Conservation (phyloP, 805 yeast species). For the Tetrapisispora pingtungensis region DNA sequence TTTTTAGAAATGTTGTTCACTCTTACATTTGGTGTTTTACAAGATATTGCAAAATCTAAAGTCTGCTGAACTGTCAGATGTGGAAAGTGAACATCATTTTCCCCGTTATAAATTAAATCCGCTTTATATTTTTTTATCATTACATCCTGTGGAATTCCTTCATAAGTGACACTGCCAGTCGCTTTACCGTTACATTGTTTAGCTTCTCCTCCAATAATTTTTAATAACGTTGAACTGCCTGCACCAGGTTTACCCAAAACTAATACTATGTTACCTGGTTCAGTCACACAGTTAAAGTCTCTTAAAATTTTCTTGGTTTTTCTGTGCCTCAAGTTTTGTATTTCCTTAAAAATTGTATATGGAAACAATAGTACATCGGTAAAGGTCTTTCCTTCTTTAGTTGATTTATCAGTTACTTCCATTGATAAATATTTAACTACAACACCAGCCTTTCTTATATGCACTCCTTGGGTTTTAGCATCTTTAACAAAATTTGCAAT, state of each 20-base stretch:
- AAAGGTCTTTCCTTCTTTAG: conserved; percentile 28
- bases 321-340: conserved; percentile 16
- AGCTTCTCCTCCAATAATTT: conserved; percentile 48
- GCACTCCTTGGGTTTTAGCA: conserved; percentile 35
- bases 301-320: conserved; percentile 28
- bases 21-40: conserved; percentile 48
- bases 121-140: conserved; percentile 38
- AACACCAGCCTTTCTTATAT: conserved; percentile 32
- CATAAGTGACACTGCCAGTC: conserved; percentile 46
- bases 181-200: conserved; percentile 26
- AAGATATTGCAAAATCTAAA: conserved; percentile 41
- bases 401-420: conserved; percentile 29
- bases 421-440: conserved; percentile 28
- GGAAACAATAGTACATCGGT: conserved; percentile 23
- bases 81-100: conserved; percentile 54
- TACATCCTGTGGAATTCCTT: conserved; percentile 32
- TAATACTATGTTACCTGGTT: conserved; percentile 54
- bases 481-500: conserved; percentile 29
- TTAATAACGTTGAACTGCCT: conserved; percentile 58
- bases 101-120: conserved; percentile 54
- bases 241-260: conserved; percentile 66
- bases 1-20: conserved; percentile 36
- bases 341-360: conserved; percentile 11
- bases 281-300: conserved; percentile 34
- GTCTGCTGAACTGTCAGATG: conserved; percentile 52